A percentile compares a stretch with the other conserved stretches of the same genome.
Evolutionary conservation across 2,329 filamentous ascomycete genomes (phyloP).

Genomic region (Xylariaceae sp.): DNA sequence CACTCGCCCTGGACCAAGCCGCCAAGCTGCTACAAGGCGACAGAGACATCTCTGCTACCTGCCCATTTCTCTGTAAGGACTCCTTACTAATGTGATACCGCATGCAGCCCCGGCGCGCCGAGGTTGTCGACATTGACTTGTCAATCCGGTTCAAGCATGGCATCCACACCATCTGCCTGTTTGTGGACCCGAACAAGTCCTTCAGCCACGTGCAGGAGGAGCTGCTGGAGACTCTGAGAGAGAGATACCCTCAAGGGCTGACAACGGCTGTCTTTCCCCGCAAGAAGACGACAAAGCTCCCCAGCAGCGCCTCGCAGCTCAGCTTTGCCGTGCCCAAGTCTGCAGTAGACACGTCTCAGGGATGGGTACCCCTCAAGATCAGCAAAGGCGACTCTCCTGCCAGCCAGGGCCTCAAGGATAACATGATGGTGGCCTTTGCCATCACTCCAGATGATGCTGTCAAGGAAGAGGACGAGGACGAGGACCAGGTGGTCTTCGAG

Average conservation of each 20-base stretch:
- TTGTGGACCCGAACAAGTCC: constrained; percentile 49
- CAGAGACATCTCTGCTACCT: too few relatives aligned
- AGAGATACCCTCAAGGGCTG: constrained; percentile 49
- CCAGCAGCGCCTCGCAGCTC: constrained; percentile 33
- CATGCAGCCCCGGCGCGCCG: constrained; percentile 13
- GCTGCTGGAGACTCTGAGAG: constrained; percentile 50
- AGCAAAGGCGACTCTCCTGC: constrained; percentile 31
- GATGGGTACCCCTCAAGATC: constrained; percentile 41
- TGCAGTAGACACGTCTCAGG: constrained; percentile 35
- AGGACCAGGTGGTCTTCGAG: constrained; percentile 33
- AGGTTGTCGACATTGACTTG: constrained; percentile 20
- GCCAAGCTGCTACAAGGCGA: too few relatives aligned
- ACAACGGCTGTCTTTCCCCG: constrained; percentile 24
- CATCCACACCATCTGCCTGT: constrained; percentile 62
- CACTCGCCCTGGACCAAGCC: too few relatives aligned
- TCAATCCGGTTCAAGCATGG: constrained; percentile 69
- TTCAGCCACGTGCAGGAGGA: constrained; percentile 50
- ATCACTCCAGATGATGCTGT: constrained; percentile 31
- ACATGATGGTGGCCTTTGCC: constrained; percentile 42
- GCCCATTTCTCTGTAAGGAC: too few relatives aligned
- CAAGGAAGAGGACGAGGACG: constrained; percentile 28
- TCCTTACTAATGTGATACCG: too few relatives aligned
- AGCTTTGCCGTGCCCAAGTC: constrained; percentile 39
- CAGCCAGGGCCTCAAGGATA: constrained; percentile 37
- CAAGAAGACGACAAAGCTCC: constrained; percentile 30